Percentiles rank a stretch among this genome's conserved stretches.
phyloP scores from a whole-genome alignment of 495 filamentous ascomycete species.

The Corynascus novoguineensis region DNA sequence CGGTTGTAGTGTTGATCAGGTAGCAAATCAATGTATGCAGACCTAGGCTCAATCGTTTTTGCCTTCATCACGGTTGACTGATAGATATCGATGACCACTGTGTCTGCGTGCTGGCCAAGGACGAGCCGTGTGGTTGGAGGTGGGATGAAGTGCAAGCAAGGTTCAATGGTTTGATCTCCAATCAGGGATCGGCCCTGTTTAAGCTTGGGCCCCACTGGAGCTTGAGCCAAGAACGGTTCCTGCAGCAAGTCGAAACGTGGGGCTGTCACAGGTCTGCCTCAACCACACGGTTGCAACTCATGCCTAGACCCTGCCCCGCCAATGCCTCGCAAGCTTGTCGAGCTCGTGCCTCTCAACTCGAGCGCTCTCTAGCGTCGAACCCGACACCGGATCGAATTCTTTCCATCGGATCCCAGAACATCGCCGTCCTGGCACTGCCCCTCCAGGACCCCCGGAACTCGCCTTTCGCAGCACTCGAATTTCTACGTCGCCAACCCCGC shows the following conservation, averaged over 20 bases:
- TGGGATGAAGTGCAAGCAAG: not conserved
- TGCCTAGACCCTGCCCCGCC: constrained; percentile 16
- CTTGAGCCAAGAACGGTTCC: constrained; percentile 10
- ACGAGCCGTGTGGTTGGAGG: not conserved
- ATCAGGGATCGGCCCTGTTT: constrained; percentile 14
- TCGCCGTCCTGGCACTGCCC: not conserved
- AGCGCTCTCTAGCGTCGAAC: constrained; percentile 9
- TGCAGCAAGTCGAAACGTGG: constrained; percentile 25
- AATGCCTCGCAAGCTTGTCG: constrained; percentile 2
- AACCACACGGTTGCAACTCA: constrained; percentile 26
- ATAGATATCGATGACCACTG: too few relatives aligned
- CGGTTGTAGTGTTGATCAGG: too few relatives aligned
- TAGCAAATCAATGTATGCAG: too few relatives aligned
- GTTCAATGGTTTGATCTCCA: constrained; percentile 19
- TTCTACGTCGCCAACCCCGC: not conserved
- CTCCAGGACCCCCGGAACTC: too few relatives aligned
- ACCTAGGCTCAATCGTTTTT: too few relatives aligned
- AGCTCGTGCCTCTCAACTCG: not conserved
- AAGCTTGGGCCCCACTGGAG: not conserved
- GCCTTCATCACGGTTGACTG: not conserved
- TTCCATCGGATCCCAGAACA: constrained; percentile 18
- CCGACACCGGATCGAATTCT: constrained; percentile 22
- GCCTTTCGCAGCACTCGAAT: not conserved
- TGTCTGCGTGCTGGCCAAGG: not conserved
- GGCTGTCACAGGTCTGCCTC: constrained; percentile 28